These are phyloP conservation scores for Fragosphaeria purpurea DNA, from an alignment of 2,329 filamentous ascomycete species.

Conservation along the genomic window DNA sequence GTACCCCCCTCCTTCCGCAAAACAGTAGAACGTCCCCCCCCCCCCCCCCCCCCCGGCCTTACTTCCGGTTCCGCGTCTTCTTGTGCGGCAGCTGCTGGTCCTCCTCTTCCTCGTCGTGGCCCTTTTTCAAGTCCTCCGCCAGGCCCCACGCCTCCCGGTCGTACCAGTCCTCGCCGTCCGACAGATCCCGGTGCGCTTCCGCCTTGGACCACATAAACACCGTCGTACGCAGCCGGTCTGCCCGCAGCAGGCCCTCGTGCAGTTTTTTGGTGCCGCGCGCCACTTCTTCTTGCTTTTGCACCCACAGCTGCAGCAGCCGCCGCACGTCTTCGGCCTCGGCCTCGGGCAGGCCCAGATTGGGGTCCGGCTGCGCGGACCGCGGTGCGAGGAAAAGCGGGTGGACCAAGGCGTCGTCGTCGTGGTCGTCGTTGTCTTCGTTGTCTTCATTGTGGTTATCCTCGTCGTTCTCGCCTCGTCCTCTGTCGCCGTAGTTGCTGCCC, in stretches of 20 bases:
- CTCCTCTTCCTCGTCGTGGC: conserved; percentile 74
- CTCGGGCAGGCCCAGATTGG: conserved; percentile 61
- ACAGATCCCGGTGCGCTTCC: conserved; percentile 72
- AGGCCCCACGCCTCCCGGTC: conserved; percentile 72
- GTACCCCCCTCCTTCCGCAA: too few relatives aligned
- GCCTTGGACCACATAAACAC: conserved; percentile 70
- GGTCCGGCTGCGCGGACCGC: conserved; percentile 49
- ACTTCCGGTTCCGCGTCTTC: conserved; percentile 50
- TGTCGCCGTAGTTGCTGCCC: background rate
- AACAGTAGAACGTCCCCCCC: background rate
- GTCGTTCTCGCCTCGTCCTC: too few relatives aligned
- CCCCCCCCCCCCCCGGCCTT: background rate
- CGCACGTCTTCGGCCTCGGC: conserved; percentile 70
- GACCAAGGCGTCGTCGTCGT: conserved; percentile 41
- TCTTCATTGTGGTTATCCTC: background rate
- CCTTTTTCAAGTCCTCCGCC: conserved; percentile 66
- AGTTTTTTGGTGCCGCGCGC: conserved; percentile 59
- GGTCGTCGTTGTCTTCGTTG: background rate
- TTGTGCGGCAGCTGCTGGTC: conserved; percentile 50
- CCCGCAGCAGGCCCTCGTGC: conserved; percentile 60
- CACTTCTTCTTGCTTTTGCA: conserved; percentile 80
- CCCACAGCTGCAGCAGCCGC: conserved; percentile 61
- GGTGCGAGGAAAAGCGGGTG: conserved; percentile 68
- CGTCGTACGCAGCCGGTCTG: conserved; percentile 59
- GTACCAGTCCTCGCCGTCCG: conserved; percentile 84